These are phyloP conservation scores for Globisporangium radiosum DNA, from an alignment of 352 stramenopile genomes.

Conservation along the genomic window DNA sequence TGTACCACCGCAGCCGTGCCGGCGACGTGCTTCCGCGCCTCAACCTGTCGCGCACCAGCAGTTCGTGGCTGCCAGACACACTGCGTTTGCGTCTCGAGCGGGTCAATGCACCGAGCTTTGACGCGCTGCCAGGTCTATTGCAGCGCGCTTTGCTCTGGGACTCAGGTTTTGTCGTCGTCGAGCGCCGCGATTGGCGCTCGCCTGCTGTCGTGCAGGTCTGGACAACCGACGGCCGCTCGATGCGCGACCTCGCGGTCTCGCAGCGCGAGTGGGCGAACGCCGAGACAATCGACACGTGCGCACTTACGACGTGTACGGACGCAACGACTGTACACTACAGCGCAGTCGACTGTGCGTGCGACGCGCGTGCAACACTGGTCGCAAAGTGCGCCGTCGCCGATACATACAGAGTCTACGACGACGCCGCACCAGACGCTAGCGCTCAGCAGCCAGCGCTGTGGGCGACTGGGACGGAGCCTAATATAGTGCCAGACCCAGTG, in stretches of 20 bases:
- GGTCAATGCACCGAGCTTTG: slow-evolving; percentile 5
- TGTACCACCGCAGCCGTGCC: slow-evolving; percentile 12
- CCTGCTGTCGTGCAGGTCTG: slow-evolving; percentile 6
- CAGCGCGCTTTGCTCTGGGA: slow-evolving; percentile 21
- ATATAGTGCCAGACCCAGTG: neutral
- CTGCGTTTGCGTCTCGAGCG: slow-evolving; percentile 11
- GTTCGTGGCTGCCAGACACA: slow-evolving; percentile 6
- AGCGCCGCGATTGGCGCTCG: neutral
- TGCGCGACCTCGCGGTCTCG: slow-evolving; percentile 16
- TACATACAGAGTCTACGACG: neutral
- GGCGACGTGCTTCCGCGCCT: neutral
- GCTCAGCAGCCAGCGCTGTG: neutral
- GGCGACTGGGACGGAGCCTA: neutral
- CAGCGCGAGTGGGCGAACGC: neutral
- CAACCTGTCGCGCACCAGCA: no score
- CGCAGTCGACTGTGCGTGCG: neutral
- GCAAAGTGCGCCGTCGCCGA: neutral
- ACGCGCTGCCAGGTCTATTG: slow-evolving; percentile 10
- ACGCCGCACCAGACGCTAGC: neutral
- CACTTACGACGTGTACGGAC: neutral
- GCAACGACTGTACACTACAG: slow-evolving; percentile 1
- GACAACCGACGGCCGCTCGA: slow-evolving; percentile 13
- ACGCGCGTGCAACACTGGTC: neutral
- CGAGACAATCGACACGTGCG: neutral
- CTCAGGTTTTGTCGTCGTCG: slow-evolving; percentile 11